phyloP scores from a whole-genome alignment of 148 eudicot genomes.

The Rhododendron molle region DNA sequence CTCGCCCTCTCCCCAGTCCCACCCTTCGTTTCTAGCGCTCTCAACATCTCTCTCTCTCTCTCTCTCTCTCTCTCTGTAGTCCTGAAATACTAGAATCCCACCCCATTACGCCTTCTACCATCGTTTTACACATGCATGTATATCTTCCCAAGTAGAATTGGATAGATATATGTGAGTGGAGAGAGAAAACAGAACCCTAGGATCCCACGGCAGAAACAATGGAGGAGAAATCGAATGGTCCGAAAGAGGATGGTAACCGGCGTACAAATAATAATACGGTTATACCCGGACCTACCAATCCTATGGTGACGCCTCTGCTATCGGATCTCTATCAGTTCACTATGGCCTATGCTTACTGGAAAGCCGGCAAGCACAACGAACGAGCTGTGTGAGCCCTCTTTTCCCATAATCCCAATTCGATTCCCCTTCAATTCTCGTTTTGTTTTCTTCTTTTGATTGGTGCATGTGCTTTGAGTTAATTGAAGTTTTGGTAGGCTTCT shows the following conservation, averaged over 20 bases:
- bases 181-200: constrained; percentile 31
- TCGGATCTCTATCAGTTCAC: constrained; percentile 94
- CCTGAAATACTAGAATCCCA: not conserved
- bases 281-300: constrained; percentile 73
- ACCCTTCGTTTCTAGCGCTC: constrained; percentile 11
- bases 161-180: not conserved
- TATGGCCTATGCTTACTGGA: constrained; percentile 98
- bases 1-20: not conserved
- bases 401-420: constrained; percentile 2
- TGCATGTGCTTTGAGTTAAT: not conserved
- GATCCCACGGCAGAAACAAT: constrained; percentile 20
- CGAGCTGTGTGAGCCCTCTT: constrained; percentile 66
- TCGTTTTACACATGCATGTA: not conserved
- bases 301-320: constrained; percentile 86
- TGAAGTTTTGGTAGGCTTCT: not conserved
- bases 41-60: not conserved
- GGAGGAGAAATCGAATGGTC: constrained; percentile 47
- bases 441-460: not conserved
- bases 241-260: constrained; percentile 5
- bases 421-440: not conserved
- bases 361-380: constrained; percentile 82
- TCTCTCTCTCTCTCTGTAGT: not conserved
- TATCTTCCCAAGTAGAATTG: not conserved
- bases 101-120: not conserved
- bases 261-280: not conserved